phyloP scores from a whole-genome alignment of 2,329 filamentous ascomycete species.

The Pseudogymnoascus sp. region DNA sequence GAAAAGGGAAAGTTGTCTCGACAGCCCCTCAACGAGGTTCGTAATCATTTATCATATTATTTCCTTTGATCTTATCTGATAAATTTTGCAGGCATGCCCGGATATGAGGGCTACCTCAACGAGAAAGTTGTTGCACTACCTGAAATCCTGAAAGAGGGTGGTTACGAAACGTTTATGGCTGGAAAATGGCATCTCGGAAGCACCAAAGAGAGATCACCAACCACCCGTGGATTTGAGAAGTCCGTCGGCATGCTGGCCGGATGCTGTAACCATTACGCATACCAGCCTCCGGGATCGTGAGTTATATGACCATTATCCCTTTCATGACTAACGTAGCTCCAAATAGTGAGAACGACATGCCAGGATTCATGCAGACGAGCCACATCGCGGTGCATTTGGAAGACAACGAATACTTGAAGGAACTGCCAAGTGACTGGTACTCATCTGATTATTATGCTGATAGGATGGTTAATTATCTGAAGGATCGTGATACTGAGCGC shows the following conservation, averaged over 20 bases:
- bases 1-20: slow-evolving; percentile 15
- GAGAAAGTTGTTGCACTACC: slow-evolving; percentile 42
- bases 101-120: slow-evolving; percentile 49
- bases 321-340: neutral
- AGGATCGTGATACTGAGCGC: slow-evolving; percentile 33
- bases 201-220: slow-evolving; percentile 40
- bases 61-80: slow-evolving; percentile 31
- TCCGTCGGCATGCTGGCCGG: slow-evolving; percentile 46
- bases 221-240: slow-evolving; percentile 44
- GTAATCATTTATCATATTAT: neutral
- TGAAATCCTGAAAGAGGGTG: slow-evolving; percentile 42
- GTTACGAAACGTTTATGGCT: slow-evolving; percentile 45
- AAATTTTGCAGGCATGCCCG: slow-evolving; percentile 39
- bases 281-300: slow-evolving; percentile 21
- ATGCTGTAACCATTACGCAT: slow-evolving; percentile 38
- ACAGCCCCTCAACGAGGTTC: neutral
- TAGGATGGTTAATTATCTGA: slow-evolving; percentile 43
- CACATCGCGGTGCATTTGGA: slow-evolving; percentile 27
- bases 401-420: slow-evolving; percentile 3
- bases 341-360: slow-evolving; percentile 16
- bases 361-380: slow-evolving; percentile 31
- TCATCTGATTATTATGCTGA: slow-evolving; percentile 45
- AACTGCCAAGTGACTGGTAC: slow-evolving; percentile 41
- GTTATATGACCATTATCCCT: neutral
- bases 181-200: slow-evolving; percentile 48